Evolutionary conservation across 345 rosid genomes (phyloP).

Genomic region (Aegle marmelos): DNA sequence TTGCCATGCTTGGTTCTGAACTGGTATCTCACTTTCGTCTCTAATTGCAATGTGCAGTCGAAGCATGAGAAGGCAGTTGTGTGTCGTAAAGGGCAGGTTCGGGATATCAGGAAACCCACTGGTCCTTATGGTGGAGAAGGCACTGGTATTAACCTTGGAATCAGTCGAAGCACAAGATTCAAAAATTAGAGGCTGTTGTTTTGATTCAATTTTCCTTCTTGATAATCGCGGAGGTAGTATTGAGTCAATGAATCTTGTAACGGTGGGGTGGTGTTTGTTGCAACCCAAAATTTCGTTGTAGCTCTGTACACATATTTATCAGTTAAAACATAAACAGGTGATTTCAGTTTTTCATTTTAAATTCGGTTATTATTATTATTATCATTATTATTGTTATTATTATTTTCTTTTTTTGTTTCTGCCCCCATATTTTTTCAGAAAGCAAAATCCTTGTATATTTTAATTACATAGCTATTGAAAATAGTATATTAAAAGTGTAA

Average conservation of each 20-base stretch:
- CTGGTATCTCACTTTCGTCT: not conserved
- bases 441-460: too few species aligned
- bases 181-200: conserved; percentile 27
- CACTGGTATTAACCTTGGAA: conserved; percentile 58
- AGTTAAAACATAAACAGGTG: too few species aligned
- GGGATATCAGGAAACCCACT: conserved; percentile 41
- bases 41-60: conserved; percentile 27
- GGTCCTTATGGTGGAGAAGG: conserved; percentile 72
- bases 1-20: not conserved
- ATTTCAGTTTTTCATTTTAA: too few species aligned
- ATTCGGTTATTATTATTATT: too few species aligned
- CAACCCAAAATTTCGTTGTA: not conserved
- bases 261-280: not conserved
- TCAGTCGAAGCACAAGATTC: conserved; percentile 66
- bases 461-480: too few species aligned
- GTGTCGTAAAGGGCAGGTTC: conserved; percentile 59
- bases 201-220: not conserved
- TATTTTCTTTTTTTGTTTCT: too few species aligned
- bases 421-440: too few species aligned
- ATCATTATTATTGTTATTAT: too few species aligned
- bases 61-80: conserved; percentile 44
- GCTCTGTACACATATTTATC: too few species aligned
- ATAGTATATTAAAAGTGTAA: too few species aligned
- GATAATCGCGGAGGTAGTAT: not conserved
- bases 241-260: not conserved